Evolutionary conservation across 1,284 basidiomycete species (phyloP), one percentile per base, ranked within the genome.

Genomic region (Fistulinella cinereoalba): DNA sequence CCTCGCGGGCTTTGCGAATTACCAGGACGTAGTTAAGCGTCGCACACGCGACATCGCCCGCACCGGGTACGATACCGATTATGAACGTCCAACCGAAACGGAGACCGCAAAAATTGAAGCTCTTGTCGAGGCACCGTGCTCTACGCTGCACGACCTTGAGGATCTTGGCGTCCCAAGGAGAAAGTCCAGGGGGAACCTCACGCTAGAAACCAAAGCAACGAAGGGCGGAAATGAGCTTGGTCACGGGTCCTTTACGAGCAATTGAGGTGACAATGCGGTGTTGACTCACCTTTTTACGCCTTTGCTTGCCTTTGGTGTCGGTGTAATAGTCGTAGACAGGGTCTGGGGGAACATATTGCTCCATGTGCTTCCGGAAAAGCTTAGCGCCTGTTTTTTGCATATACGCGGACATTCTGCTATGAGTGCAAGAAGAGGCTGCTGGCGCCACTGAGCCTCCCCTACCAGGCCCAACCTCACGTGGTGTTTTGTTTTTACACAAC

Each of bases 41-140:
- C 0, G 77, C 77, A 58, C 86, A 80, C 2, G 79, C 73, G 28
- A 81, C 67, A 56, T 91, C 86, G 22, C 90, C 91, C 0, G 77
- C 76, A 25, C 81, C 71, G 7, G 90, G 91, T 24, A 92, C 68
- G n/a, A 91, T 72, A 0, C 86, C 87, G 43, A 93, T 86, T 56
- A 88, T 59, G 66, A 88, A 88, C 21, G 88, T 83, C 85, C 86
- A 96, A 5, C 95, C 94, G 52, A 97, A 93, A 9, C 83, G 80
- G 50, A 97, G 68, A 3, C 94, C 92, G 56, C 85, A 91, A 10
- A 97, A 45, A 39, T 66, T 74, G 72, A 97, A 90, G 7, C 91
- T 88, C 68, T 93, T 95, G 74, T 98, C 95, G 46, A 98, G 85
- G 62, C 87, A 82, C 63, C 94, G 92, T 0, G 95, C 94, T 8